Evolutionary conservation across 2,329 filamentous ascomycete genomes (phyloP).

Genomic region (Keithomyces neogunnii): DNA sequence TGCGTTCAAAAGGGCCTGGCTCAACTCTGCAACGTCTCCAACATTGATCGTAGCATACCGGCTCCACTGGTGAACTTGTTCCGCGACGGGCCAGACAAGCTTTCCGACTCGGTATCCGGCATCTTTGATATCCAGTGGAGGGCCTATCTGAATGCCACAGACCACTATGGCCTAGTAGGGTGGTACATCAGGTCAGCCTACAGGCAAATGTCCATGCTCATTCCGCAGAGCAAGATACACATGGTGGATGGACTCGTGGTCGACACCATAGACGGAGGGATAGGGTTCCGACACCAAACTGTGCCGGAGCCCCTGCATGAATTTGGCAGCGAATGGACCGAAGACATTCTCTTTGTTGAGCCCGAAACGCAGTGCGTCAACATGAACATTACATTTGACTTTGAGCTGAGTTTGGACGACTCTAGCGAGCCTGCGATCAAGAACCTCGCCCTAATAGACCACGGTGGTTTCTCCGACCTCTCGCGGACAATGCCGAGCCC

Average conservation of each 20-base stretch:
- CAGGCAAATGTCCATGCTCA: constrained; percentile 13
- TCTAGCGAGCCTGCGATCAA: too few species aligned
- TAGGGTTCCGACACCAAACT: constrained; percentile 36
- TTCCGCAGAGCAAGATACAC: constrained; percentile 20
- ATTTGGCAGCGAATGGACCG: constrained; percentile 30
- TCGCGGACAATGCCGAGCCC: not conserved
- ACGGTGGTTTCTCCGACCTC: not conserved
- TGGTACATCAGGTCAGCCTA: constrained; percentile 2
- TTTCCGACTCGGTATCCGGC: constrained; percentile 25
- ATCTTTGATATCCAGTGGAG: constrained; percentile 32
- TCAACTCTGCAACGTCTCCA: not conserved
- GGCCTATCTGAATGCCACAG: constrained; percentile 3
- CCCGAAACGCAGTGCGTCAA: constrained; percentile 35
- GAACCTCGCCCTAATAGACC: not conserved
- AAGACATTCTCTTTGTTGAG: constrained; percentile 38
- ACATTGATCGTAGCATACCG: not conserved
- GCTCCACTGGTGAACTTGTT: not conserved
- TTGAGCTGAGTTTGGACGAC: constrained; percentile 14
- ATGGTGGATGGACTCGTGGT: constrained; percentile 34
- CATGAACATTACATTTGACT: constrained; percentile 33
- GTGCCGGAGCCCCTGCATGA: constrained; percentile 17
- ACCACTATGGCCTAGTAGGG: not conserved
- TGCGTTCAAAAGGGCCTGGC: not conserved
- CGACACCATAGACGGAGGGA: constrained; percentile 28
- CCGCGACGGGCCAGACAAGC: not conserved